Percentiles rank a stretch among this genome's conserved stretches.
phyloP scores from a whole-genome alignment of 257 asterid species.

The Buddleja alternifolia region DNA sequence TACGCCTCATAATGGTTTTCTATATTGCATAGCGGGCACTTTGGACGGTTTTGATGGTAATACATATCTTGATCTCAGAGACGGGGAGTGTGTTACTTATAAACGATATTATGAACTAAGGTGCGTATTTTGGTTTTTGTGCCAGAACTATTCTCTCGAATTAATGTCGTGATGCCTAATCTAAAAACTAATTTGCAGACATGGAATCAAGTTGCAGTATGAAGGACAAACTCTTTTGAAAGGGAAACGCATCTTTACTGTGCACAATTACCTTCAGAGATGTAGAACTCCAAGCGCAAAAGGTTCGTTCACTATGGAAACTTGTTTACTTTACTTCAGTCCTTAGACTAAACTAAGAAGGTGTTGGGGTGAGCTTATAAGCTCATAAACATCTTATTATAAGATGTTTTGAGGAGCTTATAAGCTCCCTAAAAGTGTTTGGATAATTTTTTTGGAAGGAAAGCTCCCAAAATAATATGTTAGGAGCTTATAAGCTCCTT shows the following conservation, averaged over 20 bases:
- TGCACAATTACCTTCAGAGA: slow-evolving; percentile 61
- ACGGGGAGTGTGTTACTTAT: slow-evolving; percentile 52
- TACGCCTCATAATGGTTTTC: slow-evolving; percentile 64
- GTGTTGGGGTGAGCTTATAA: no score
- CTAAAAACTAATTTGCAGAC: slow-evolving; percentile 53
- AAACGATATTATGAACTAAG: slow-evolving; percentile 42
- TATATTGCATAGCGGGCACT: slow-evolving; percentile 52
- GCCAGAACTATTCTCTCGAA: neutral
- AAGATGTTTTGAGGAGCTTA: no score
- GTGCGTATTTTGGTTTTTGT: slow-evolving; percentile 37
- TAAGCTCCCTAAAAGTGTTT: no score
- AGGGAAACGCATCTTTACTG: slow-evolving; percentile 46
- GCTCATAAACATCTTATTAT: no score
- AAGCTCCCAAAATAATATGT: no score
- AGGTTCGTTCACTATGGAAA: slow-evolving; percentile 44
- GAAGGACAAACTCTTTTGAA: slow-evolving; percentile 53
- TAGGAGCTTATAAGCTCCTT: no score
- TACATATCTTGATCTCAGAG: slow-evolving; percentile 39
- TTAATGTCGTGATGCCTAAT: neutral
- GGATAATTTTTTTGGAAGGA: no score
- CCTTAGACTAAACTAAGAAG: no score
- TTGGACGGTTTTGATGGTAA: slow-evolving; percentile 44
- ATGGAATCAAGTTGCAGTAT: slow-evolving; percentile 49
- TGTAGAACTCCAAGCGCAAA: slow-evolving; percentile 39
- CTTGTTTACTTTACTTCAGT: no score